Evolutionary conservation across 805 yeast genomes (phyloP), one percentile per base, ranked within the genome.

Genomic region (Yarrowia sp.): DNA sequence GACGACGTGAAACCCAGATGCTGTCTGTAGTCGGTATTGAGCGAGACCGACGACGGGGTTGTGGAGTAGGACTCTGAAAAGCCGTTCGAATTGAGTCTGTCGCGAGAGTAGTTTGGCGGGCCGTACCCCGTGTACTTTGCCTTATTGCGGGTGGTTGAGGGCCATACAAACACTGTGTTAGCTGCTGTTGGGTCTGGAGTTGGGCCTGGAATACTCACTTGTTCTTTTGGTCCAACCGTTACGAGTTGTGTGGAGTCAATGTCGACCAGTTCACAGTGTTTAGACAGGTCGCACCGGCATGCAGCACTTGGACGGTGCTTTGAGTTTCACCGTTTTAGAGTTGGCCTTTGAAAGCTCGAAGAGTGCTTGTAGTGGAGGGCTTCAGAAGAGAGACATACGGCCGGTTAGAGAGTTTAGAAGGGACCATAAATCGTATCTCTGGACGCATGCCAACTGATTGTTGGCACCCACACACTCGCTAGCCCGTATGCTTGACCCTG

Each of bases 121-220:
- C 63, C 63, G 32, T 56, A 56, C 16, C 63, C 63, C 38, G 50
- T 45, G 52, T 59, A 59, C 42, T 59, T 59, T n/a, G 65, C 50
- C 65, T 59, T 59, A 42, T 45, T 59, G 40, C 65, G 65, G 35
- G 65, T 59, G 41, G 65, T 43, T 14, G 65, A 59, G 38, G 65
- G 52, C 65, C 65, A 59, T 14, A 59, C 65, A 59, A 59, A 59
- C 65, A 59, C 65, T 59, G 65, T 15, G 65, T 59, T 59, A 59
- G 65, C 40, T 14, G 35, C 11, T 16, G 56, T 0, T 5, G 16
- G n/a, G 14, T 5, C 40, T 19, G 46, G 40, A 3, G 3, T 11
- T 7, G 22, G 48, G 9, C 16, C 3, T 15, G n/a, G 7, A 32
- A 26, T 56, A 56, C 64, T 56, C 64, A 42, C 64, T 41, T 49